Evolutionary conservation across 169 alveolate genomes (phyloP).

Genomic region (Eimeria tenella): DNA sequence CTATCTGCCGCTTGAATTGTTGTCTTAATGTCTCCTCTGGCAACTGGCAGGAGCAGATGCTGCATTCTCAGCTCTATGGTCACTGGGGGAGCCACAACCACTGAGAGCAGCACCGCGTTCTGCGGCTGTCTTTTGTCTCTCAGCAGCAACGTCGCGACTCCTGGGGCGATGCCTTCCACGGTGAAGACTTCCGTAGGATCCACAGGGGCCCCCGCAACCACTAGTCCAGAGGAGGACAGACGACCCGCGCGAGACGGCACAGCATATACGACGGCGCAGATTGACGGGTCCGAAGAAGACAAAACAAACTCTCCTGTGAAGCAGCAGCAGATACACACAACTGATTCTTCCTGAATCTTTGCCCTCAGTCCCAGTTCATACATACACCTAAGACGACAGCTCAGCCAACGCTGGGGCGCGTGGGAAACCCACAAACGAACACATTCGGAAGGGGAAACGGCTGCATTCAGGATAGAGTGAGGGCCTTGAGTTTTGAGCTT

Average conservation of each 20-base stretch:
- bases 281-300: slow-evolving; percentile 15
- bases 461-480: background rate
- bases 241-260: background rate
- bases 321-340: background rate
- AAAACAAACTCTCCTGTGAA: slow-evolving; percentile 6
- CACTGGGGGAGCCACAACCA: background rate
- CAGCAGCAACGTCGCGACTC: slow-evolving; percentile 35
- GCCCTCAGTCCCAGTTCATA: background rate
- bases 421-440: background rate
- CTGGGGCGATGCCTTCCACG: background rate
- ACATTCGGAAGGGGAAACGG: no score
- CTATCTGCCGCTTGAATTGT: background rate
- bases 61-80: background rate
- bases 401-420: background rate
- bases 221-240: slow-evolving; percentile 12
- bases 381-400: background rate
- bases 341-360: background rate
- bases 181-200: background rate
- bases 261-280: background rate
- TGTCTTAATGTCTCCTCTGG: background rate
- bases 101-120: slow-evolving; percentile 44
- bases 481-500: slow-evolving; percentile 16
- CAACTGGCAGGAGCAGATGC: slow-evolving; percentile 33
- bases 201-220: no score
- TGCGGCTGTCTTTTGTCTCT: slow-evolving; percentile 17